These are phyloP conservation scores for Pseudozyma pruni DNA, from an alignment of 1,284 basidiomycete genomes.

Conservation along the genomic window DNA sequence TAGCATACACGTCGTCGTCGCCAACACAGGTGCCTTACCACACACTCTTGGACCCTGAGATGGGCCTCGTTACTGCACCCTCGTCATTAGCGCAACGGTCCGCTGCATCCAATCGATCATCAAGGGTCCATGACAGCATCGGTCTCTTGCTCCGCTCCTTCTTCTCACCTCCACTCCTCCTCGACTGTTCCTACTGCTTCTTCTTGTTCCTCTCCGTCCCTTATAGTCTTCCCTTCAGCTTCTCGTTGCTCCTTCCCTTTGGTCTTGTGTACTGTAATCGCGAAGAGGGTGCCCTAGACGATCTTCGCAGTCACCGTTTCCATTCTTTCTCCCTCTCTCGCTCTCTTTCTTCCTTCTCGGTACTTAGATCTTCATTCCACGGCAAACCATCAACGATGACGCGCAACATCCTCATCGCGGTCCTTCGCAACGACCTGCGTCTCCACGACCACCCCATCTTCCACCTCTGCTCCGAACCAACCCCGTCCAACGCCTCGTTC, in stretches of 20 bases:
- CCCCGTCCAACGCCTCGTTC: constrained; percentile 35
- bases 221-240: neutral
- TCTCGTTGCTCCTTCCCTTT: neutral
- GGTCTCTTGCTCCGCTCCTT: neutral
- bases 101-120: constrained; percentile 11
- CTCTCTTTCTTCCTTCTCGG: constrained; percentile 2
- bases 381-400: constrained; percentile 32
- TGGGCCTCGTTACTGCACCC: too few relatives aligned
- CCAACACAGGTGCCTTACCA: neutral
- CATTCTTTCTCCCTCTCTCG: constrained; percentile 6
- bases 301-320: neutral
- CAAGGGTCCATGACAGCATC: constrained; percentile 34
- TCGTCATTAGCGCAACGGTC: constrained; percentile 13
- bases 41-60: constrained; percentile 11
- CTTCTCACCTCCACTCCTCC: constrained; percentile 4
- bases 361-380: neutral
- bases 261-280: too few relatives aligned
- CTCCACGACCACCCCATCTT: constrained; percentile 61
- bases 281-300: neutral
- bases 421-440: constrained; percentile 58
- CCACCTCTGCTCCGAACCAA: constrained; percentile 40
- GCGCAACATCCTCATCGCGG: constrained; percentile 43
- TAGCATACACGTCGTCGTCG: too few relatives aligned
- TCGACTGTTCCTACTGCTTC: neutral
- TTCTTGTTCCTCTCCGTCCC: neutral